phyloP scores from a whole-genome alignment of 345 rosid species.

The Citrus mangshanensis region DNA sequence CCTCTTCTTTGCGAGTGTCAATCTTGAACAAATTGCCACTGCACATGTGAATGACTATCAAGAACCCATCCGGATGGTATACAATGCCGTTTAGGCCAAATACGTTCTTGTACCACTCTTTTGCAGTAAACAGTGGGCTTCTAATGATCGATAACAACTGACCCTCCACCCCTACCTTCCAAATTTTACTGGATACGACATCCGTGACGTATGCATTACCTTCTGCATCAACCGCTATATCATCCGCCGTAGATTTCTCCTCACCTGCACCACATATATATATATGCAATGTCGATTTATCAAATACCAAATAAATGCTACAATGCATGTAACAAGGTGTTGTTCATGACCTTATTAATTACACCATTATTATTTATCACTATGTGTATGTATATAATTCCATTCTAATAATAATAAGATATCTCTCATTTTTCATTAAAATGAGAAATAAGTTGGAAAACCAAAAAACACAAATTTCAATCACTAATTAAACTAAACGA shows the following conservation, averaged over 20 bases:
- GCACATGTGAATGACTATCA: slow-evolving; percentile 70
- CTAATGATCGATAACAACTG: slow-evolving; percentile 47
- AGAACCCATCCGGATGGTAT: slow-evolving; percentile 78
- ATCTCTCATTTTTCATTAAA: no score
- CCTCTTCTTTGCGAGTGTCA: slow-evolving; percentile 36
- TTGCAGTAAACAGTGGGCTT: slow-evolving; percentile 57
- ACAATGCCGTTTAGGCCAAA: slow-evolving; percentile 75
- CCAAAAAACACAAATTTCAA: no score
- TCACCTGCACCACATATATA: slow-evolving; percentile 28
- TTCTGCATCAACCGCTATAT: slow-evolving; percentile 65
- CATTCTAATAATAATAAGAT: no score
- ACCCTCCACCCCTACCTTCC: slow-evolving; percentile 69
- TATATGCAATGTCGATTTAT: no score
- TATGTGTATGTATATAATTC: no score
- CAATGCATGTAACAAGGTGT: no score
- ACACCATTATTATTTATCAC: no score
- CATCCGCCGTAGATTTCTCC: slow-evolving; percentile 77
- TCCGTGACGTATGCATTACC: slow-evolving; percentile 84
- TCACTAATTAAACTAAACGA: no score
- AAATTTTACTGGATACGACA: slow-evolving; percentile 56
- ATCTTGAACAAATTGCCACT: slow-evolving; percentile 64
- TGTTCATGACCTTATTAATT: no score
- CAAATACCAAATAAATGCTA: no score
- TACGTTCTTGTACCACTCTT: slow-evolving; percentile 67
- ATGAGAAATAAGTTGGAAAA: no score